These are phyloP conservation scores for Tricholomella constricta DNA, from an alignment of 768 basidiomycete genomes.

Conservation along the genomic window DNA sequence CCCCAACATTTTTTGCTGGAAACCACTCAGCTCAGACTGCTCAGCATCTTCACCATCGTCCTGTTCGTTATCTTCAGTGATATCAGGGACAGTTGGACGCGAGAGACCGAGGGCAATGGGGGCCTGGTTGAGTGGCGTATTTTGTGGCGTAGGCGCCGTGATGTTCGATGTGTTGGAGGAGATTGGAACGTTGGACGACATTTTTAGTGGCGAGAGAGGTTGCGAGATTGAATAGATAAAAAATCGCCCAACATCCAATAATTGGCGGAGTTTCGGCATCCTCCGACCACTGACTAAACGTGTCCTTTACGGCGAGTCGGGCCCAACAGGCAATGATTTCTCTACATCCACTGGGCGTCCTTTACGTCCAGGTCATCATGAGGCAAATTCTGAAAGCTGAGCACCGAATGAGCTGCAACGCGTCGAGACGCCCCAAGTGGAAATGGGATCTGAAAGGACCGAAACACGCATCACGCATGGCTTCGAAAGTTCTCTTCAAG, in stretches of 20 bases:
- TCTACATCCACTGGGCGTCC: too few relatives aligned
- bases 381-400: too few relatives aligned
- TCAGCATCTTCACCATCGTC: conserved; percentile 57
- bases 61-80: conserved; percentile 77
- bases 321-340: too few relatives aligned
- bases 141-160: conserved; percentile 92
- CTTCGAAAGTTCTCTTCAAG: too few relatives aligned
- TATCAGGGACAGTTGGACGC: conserved; percentile 86
- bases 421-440: too few relatives aligned
- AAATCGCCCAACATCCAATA: conserved; percentile 12
- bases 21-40: conserved; percentile 37
- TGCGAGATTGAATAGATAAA: conserved; percentile 17
- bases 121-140: conserved; percentile 83
- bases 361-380: too few relatives aligned
- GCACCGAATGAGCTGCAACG: too few relatives aligned
- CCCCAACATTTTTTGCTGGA: conserved; percentile 70
- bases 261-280: conserved; percentile 21
- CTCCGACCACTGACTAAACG: conserved; percentile 4
- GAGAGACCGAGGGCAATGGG: conserved; percentile 80
- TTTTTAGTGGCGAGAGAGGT: conserved; percentile 27
- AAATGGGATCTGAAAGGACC: too few relatives aligned
- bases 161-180: conserved; percentile 54
- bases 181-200: conserved; percentile 75
- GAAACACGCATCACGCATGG: too few relatives aligned
- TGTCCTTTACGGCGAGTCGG: too few relatives aligned